Conservation (phyloP, 768 basidiomycete genomes). For the Serendipita sp. region DNA sequence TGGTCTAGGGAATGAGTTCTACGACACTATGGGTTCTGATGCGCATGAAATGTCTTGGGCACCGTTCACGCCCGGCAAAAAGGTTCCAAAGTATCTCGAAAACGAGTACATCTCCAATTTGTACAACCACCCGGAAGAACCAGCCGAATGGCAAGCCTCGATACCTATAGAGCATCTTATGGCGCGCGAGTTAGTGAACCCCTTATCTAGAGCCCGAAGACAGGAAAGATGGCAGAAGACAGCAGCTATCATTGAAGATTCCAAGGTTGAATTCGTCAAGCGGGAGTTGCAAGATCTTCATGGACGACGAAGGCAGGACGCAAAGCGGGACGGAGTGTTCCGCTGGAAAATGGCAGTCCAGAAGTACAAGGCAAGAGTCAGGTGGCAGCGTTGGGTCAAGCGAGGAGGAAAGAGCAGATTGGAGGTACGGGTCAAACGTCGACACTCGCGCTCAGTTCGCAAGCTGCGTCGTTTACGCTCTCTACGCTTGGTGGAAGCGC, state of each 20-base stretch:
- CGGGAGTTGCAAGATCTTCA: background rate
- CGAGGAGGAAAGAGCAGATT: background rate
- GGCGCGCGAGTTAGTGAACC: slow-evolving; percentile 57
- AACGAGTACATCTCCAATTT: slow-evolving; percentile 40
- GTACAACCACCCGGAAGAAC: slow-evolving; percentile 20
- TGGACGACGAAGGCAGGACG: background rate
- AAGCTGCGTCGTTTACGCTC: background rate
- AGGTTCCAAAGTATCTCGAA: slow-evolving; percentile 31
- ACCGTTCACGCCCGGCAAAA: slow-evolving; percentile 29
- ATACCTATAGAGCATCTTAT: slow-evolving; percentile 53
- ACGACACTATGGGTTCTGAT: slow-evolving; percentile 47
- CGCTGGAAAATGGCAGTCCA: background rate
- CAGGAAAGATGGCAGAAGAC: slow-evolving; percentile 56
- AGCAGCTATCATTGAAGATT: slow-evolving; percentile 15
- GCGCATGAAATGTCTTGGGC: slow-evolving; percentile 58
- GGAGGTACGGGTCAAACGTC: background rate
- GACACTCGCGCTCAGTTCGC: background rate
- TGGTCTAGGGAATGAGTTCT: slow-evolving; percentile 19
- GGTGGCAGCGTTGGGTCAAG: background rate
- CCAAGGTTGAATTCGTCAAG: background rate
- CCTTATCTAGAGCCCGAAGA: slow-evolving; percentile 70
- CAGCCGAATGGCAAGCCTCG: slow-evolving; percentile 30
- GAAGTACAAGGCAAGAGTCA: background rate
- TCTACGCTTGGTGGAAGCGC: background rate
- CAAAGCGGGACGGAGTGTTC: background rate